Evolutionary conservation across 345 rosid genomes (phyloP).

Genomic region (Excoecaria cochinchinensis): DNA sequence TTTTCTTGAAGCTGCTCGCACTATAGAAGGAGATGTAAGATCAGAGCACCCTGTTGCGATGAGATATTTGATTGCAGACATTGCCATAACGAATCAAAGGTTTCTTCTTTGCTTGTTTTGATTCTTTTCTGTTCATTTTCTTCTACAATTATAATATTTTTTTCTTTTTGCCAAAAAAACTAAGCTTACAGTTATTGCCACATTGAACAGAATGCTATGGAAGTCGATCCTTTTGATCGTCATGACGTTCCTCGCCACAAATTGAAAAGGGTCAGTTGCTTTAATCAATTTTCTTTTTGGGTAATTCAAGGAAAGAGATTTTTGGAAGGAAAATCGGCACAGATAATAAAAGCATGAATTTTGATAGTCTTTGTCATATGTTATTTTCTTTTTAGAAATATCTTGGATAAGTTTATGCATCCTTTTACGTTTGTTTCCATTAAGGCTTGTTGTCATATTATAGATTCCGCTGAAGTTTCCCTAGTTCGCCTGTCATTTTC

Average conservation of each 20-base stretch:
- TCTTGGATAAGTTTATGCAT: conserved; percentile 1
- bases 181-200: not conserved
- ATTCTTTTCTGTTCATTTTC: not conserved
- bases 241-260: conserved; percentile 57
- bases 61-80: conserved; percentile 83
- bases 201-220: conserved; percentile 34
- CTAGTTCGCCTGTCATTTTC: not conserved
- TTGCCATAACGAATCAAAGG: conserved; percentile 91
- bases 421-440: conserved; percentile 6
- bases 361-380: not conserved
- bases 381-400: no score
- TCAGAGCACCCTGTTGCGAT: conserved; percentile 81
- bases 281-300: not conserved
- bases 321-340: not conserved
- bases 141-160: not conserved
- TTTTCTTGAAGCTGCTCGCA: conserved; percentile 59
- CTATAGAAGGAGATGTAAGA: conserved; percentile 80
- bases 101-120: conserved; percentile 8
- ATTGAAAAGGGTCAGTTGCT: conserved; percentile 36
- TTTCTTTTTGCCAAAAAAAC: not conserved
- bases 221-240: conserved; percentile 35
- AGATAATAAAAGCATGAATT: not conserved
- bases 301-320: not conserved
- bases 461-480: not conserved
- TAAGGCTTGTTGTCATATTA: not conserved